A percentile compares a stretch with the other conserved stretches of the same genome.
Conservation (phyloP, 1,284 basidiomycete genomes). For the Tilletia caries region DNA sequence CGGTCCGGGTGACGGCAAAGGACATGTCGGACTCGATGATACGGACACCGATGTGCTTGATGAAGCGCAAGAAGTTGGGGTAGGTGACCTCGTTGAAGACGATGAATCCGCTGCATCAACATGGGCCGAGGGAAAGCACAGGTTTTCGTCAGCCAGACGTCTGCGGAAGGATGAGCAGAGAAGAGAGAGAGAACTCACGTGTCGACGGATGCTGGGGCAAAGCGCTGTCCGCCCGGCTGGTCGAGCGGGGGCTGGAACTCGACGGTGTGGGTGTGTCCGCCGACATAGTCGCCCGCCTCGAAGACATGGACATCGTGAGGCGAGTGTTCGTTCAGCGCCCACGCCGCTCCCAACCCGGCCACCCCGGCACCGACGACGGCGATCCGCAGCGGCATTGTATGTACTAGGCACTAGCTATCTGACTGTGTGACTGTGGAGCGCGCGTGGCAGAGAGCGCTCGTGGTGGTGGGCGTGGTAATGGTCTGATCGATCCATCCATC, state of each 20-base stretch:
- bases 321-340: slow-evolving; percentile 76
- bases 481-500: no score
- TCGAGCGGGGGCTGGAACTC: slow-evolving; percentile 62
- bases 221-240: slow-evolving; percentile 48
- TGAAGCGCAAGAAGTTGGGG: slow-evolving; percentile 74
- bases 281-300: slow-evolving; percentile 67
- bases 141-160: slow-evolving; percentile 7
- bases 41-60: slow-evolving; percentile 61
- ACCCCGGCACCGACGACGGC: slow-evolving; percentile 77
- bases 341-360: slow-evolving; percentile 71
- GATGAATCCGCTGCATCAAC: slow-evolving; percentile 35
- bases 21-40: slow-evolving; percentile 71
- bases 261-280: slow-evolving; percentile 77
- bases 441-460: neutral
- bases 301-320: slow-evolving; percentile 76
- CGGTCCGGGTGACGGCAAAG: slow-evolving; percentile 62
- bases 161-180: neutral
- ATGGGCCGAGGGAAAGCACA: slow-evolving; percentile 51
- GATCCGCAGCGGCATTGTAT: slow-evolving; percentile 54
- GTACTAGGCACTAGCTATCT: no score
- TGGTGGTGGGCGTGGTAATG: no score
- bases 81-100: slow-evolving; percentile 76
- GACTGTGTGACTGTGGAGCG: neutral
- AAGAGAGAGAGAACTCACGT: no score
- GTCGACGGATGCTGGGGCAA: slow-evolving; percentile 55